Evolutionary conservation across 352 stramenopile species (phyloP).

Genomic region (Pythium apleroticum): DNA sequence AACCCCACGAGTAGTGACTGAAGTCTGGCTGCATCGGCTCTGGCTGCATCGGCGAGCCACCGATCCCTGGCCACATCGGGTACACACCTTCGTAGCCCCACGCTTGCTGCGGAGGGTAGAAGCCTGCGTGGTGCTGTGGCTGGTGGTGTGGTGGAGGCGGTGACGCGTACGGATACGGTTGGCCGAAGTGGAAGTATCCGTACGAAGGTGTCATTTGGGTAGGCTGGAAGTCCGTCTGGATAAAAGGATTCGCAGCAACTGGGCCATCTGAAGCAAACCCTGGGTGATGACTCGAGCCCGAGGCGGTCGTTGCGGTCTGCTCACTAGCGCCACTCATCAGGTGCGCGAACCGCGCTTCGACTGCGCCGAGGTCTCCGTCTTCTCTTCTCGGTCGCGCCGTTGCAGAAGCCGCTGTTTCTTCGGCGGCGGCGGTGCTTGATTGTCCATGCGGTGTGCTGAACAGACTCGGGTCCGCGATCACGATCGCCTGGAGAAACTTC

Average conservation of each 20-base stretch:
- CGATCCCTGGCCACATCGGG: slow-evolving; percentile 7
- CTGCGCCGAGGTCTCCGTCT: slow-evolving; percentile 66
- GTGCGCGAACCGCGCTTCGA: slow-evolving; percentile 80
- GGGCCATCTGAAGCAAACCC: background rate
- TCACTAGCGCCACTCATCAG: slow-evolving; percentile 56
- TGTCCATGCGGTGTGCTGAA: slow-evolving; percentile 59
- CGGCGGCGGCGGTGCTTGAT: background rate
- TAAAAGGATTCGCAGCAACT: slow-evolving; percentile 1
- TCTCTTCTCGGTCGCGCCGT: slow-evolving; percentile 21
- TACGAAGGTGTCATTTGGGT: slow-evolving; percentile 4
- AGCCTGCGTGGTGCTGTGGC: background rate
- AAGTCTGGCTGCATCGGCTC: slow-evolving; percentile 13
- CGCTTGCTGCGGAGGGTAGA: slow-evolving; percentile 14
- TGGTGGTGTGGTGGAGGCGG: slow-evolving; percentile 3
- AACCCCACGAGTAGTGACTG: slow-evolving; percentile 8
- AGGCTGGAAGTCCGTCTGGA: background rate
- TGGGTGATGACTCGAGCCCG: background rate
- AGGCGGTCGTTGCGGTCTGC: background rate
- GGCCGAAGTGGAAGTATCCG: slow-evolving; percentile 30
- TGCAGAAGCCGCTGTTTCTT: background rate
- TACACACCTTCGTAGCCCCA: slow-evolving; percentile 21
- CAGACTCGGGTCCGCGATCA: slow-evolving; percentile 63
- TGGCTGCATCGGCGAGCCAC: slow-evolving; percentile 9
- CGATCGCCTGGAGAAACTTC: slow-evolving; percentile 65
- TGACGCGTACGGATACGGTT: slow-evolving; percentile 19